Base-by-base conservation (phyloP, 495 filamentous ascomycete species). In the Halenospora varia region DNA sequence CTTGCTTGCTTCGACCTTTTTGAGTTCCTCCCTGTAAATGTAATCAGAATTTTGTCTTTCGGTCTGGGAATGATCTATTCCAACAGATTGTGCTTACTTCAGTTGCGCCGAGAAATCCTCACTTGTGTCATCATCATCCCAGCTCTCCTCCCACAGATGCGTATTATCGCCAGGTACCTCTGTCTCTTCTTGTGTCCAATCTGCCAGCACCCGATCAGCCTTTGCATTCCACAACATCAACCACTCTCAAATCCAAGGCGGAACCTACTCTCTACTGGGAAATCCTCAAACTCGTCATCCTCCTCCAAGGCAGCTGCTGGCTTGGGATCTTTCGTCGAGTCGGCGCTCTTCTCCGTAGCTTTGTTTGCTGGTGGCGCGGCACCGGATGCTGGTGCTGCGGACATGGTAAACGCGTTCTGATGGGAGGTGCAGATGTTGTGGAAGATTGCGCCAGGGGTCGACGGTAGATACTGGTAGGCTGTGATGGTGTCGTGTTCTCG, bases 271-370 rank as follows among this genome's bases (percentile, higher is more conserved):
- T 97, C 93, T 52, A 96, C 88, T 24, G 94, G 95, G 72, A 98
- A 98, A 72, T 98, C 94, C 72, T 98, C 94, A 64, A 98, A 98
- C 75, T 98, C 94, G 70, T 98, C 94, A 66, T 98, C 94, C 67
- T 98, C 94, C 68, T 96, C 94, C 20, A 97, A 77, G 26, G 88
- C 83, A 52, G 87, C 77, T 45, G 71, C 63, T 55, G 68, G 66
- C 68, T 72, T 76, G 35, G 65, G 64, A 35, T 77, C 68, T 55
- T 81, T 63, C 47, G 57, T 41, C 19, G 61, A 13, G 13, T 59
- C 57, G 10, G 57, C 53, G 25, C 10, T 53, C 49, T 59, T 62
- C 57, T 63, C 61, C 50, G 56, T 19, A 25, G 63, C 50, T 54
- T 60, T 59, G 44, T 48, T 56, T 18, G 56, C 24, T 26, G 59